Evolutionary conservation across 106 monocot genomes (phyloP), one percentile per base, ranked within the genome.

Genomic region (Acorus calamus): DNA sequence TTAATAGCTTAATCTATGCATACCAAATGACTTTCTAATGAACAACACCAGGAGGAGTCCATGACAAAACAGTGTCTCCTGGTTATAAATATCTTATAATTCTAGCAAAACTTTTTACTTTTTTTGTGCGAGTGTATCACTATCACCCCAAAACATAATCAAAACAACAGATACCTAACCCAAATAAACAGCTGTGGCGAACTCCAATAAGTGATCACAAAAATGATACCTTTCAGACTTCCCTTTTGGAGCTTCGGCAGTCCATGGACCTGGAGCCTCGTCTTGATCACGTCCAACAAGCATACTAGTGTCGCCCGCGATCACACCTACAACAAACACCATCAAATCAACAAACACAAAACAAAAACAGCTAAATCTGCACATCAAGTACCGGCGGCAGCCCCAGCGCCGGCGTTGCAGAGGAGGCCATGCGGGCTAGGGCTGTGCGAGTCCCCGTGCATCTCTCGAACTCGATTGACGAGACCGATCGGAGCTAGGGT

Each of bases 221-320:
- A 28, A 28, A 28, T 28, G 28, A 28, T 42, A 82, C 86, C 86
- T 76, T 75, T 76, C 10, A 70, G 11, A 62, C 66, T 73, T 11
- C 72, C 55, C 5, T 61, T 53, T 42, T 11, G 64, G 9, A 80
- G 69, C 11, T 74, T 74, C 7, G 77, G 77, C 61, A 73, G 52
- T 11, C 86, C 86, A 53, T 76, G 78, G 44, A 86, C 86, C 60
- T 86, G 86, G 62, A 86, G 76, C 69, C 86, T 60, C 14, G 86
- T 86, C 75, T 85, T 85, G 69, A 85, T 85, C 64, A 85, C 85
- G 67, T 85, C 85, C 60, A 85, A 72, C 7, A 81, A 81, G 66
- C 85, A 85, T 7, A 85, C 85, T n/a, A 85, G 81, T 42, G 85
- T 78, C 0, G 85, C 81, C 28, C n/a, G 81, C 86, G 14, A 86